Base-by-base conservation (phyloP, 768 basidiomycete genomes). In the Naematelia aurantialba region DNA sequence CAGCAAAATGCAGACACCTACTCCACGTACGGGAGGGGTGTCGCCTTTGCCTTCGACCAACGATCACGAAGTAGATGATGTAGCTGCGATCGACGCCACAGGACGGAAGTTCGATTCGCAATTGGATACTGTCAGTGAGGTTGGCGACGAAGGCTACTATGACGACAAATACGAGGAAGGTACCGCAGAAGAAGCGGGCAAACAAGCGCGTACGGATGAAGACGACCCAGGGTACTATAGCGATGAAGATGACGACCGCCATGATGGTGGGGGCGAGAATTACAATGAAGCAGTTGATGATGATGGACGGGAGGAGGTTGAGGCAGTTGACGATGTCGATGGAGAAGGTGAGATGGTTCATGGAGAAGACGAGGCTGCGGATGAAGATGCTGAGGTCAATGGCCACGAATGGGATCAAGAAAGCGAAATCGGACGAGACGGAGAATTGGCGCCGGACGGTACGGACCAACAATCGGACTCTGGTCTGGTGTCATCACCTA, bases 231-330 rank as follows among this genome's bases (percentile, higher is more conserved):
- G 19, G 42, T 12, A 44, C 12, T 12, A 12, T 44, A 44, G 42
- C 12, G 42, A 44, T 19, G 29, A 42, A 55, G 62, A 24, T 54
- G 62, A 10, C n/a, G 53, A 27, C 51, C 59, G 19, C 54, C 56
- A 10, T 59, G 59, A 22, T 54, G 56, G 2, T 22, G 54, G 17
- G 57, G 62, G 10, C 44, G 12, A 44, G 42, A 19, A 44, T 19
- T 44, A 12, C 42, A 19, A 44, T 12, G 42, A 44, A 19, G 12
- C 42, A 19, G 12, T n/a, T n/a, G n/a, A 12, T 45, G 31, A 60
- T 26, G 11, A 47, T 60, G 4, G 63, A 64, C 21, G 52, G 47
- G 24, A 54, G 53, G 29, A 48, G 62, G 29, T 64, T 51, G 59
- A 25, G 12, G 51, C 47, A 17, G 42, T 51, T 5, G 45, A 27